Conservation (phyloP, 129 eudicot genomes). For the Tanacetum coccineum region DNA sequence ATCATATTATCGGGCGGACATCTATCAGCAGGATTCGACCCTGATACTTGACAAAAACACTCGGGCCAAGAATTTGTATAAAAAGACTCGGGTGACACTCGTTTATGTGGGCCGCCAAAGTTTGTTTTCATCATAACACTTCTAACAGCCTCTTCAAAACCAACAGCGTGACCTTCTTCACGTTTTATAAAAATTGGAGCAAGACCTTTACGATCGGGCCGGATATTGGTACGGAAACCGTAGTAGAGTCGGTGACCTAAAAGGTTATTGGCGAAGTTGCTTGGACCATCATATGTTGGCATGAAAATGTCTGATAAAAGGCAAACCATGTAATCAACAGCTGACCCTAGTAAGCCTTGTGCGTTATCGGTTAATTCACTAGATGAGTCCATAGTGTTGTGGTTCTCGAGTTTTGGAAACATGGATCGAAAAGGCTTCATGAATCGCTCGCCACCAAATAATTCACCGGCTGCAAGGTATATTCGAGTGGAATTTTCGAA, state of each 20-base stretch:
- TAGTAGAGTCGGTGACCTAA: slow-evolving; percentile 92
- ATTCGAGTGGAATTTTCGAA: slow-evolving; percentile 87
- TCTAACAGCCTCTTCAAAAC: slow-evolving; percentile 81
- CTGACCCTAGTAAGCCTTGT: slow-evolving; percentile 80
- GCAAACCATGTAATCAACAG: slow-evolving; percentile 99
- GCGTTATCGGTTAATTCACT: slow-evolving; percentile 67
- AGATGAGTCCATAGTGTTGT: slow-evolving; percentile 64
- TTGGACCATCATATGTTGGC: slow-evolving; percentile 98
- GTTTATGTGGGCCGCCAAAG: slow-evolving; percentile 86
- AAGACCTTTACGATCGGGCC: slow-evolving; percentile 83
- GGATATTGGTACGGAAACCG: slow-evolving; percentile 82
- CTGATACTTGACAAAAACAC: slow-evolving; percentile 74
- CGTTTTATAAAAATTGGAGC: slow-evolving; percentile 79
- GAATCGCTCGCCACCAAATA: slow-evolving; percentile 90
- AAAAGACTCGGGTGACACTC: slow-evolving; percentile 76
- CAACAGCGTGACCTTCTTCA: slow-evolving; percentile 52
- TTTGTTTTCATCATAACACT: slow-evolving; percentile 69
- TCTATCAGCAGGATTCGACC: slow-evolving; percentile 55
- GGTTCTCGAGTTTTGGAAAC: slow-evolving; percentile 86
- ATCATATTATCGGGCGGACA: slow-evolving; percentile 75
- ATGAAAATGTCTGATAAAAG: slow-evolving; percentile 90
- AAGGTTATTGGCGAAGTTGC: slow-evolving; percentile 95
- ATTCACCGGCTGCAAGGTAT: slow-evolving; percentile 91
- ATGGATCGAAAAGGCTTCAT: slow-evolving; percentile 82
- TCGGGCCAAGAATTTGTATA: slow-evolving; percentile 99